Percentiles rank a stretch among this genome's conserved stretches.
Conservation (phyloP, 1,284 basidiomycete species). For the Apiotrichum siamense region DNA sequence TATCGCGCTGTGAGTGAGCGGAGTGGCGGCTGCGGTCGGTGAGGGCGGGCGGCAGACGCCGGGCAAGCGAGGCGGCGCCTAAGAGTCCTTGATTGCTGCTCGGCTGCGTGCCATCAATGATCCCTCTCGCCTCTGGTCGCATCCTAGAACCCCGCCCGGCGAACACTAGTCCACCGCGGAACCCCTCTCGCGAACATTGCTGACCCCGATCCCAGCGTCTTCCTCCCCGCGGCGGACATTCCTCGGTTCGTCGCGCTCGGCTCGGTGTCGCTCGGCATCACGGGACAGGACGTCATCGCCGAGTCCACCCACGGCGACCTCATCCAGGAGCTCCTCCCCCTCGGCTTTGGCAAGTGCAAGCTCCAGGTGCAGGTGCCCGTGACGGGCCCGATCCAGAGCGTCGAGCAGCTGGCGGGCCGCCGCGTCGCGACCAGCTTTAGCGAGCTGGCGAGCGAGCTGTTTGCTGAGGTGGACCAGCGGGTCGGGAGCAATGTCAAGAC, state of each 20-base stretch:
- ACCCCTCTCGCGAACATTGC: too few species aligned
- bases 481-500: slow-evolving; percentile 57
- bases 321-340: slow-evolving; percentile 72
- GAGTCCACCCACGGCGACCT: slow-evolving; percentile 73
- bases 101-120: too few species aligned
- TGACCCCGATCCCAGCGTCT: slow-evolving; percentile 60
- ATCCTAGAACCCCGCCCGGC: too few species aligned
- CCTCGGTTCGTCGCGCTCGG: slow-evolving; percentile 98
- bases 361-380: slow-evolving; percentile 95
- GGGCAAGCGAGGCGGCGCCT: too few species aligned
- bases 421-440: slow-evolving; percentile 94
- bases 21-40: neutral
- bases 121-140: too few species aligned
- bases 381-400: slow-evolving; percentile 59
- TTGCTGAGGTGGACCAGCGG: slow-evolving; percentile 63
- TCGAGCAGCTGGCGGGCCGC: slow-evolving; percentile 79
- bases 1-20: slow-evolving; percentile 68
- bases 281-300: slow-evolving; percentile 94
- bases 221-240: slow-evolving; percentile 95
- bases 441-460: slow-evolving; percentile 74
- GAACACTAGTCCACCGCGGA: too few species aligned
- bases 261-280: slow-evolving; percentile 60
- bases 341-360: slow-evolving; percentile 91
- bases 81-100: too few species aligned
- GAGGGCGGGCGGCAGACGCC: too few species aligned